These are phyloP conservation scores for Trametes maxima DNA, from an alignment of 768 basidiomycete species.

Conservation along the genomic window DNA sequence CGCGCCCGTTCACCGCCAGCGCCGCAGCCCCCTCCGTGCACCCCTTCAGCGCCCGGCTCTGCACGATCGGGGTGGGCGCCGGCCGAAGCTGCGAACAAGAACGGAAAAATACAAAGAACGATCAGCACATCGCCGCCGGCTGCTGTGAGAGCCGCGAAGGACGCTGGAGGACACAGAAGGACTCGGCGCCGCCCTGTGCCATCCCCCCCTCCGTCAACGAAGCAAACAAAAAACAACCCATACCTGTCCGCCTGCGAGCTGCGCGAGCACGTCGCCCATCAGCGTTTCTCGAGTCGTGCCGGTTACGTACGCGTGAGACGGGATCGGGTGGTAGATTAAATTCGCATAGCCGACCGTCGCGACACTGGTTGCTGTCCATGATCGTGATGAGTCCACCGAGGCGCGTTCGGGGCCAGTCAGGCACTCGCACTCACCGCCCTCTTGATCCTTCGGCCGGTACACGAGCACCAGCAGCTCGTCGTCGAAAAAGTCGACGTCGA, in stretches of 20 bases:
- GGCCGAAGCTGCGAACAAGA: slow-evolving; percentile 45
- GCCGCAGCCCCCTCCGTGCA: slow-evolving; percentile 55
- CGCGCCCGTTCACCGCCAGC: slow-evolving; percentile 74
- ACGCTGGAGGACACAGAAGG: too few species aligned
- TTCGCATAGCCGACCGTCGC: slow-evolving; percentile 64
- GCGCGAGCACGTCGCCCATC: slow-evolving; percentile 57
- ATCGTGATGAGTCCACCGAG: slow-evolving; percentile 36
- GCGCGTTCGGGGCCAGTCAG: slow-evolving; percentile 2
- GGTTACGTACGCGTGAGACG: slow-evolving; percentile 48
- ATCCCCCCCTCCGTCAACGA: neutral
- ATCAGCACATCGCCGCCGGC: slow-evolving; percentile 6
- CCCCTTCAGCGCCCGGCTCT: slow-evolving; percentile 55
- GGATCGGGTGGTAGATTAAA: slow-evolving; percentile 59
- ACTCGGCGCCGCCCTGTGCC: too few species aligned
- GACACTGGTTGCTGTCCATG: slow-evolving; percentile 47
- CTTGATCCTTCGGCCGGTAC: slow-evolving; percentile 50
- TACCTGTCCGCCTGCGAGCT: slow-evolving; percentile 67
- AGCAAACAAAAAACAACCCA: slow-evolving; percentile 33
- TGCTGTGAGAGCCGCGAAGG: neutral
- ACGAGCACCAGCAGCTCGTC: slow-evolving; percentile 68
- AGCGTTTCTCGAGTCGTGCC: slow-evolving; percentile 63
- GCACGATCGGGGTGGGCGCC: slow-evolving; percentile 53
- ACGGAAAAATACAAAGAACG: neutral
- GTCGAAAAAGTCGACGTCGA: slow-evolving; percentile 81
- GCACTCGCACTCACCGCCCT: slow-evolving; percentile 42